Evolutionary conservation across 1,284 basidiomycete species (phyloP), one percentile per base, ranked within the genome.

Genomic region (Pseudozyma sp.): DNA sequence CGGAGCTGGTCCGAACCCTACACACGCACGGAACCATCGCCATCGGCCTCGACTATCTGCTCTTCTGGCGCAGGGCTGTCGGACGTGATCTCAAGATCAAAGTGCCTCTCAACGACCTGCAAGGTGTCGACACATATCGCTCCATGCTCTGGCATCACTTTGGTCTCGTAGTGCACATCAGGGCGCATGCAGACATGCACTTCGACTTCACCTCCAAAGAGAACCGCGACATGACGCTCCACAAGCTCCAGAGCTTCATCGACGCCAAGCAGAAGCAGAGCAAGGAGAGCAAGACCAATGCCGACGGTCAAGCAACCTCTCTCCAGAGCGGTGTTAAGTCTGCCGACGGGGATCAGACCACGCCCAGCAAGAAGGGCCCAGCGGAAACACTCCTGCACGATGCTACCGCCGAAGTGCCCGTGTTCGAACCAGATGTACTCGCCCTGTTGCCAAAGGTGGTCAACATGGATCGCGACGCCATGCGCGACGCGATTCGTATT

Each of bases 111-210:
- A 72, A 58, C 40, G 75, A 81, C 17, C 45, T 82, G 14, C 74
- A 68, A 13, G 66, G 68, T 31, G 77, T 69, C 35, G 65, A 67
- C n/a, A 63, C 61, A 13, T 63, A 62, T 29, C 52, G 64, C 16
- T 60, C 79, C n/a, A 74, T 81, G 57, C 62, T 72, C 24, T 81
- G 75, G 59, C 79, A 75, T 34, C 69, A 79, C 30, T 66, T 67
- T 33, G 80, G 81, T 8, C 54, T 83, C 8, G 67, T 67, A 7
- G 49, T 81, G 10, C 79, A 81, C 59, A 64, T 83, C 39, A 47
- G 52, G 5, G 81, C 75, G 0, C 72, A 80, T 43, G 51, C 75
- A 1, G 80, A 81, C 49, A 60, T 81, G 51, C 29, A 50, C 16
- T 78, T 83, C 42, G 80, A 81, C 17, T 76, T 83, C 24, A 39